Base-by-base conservation (phyloP, 148 eudicot species). In the Dysphania ambrosioides region DNA sequence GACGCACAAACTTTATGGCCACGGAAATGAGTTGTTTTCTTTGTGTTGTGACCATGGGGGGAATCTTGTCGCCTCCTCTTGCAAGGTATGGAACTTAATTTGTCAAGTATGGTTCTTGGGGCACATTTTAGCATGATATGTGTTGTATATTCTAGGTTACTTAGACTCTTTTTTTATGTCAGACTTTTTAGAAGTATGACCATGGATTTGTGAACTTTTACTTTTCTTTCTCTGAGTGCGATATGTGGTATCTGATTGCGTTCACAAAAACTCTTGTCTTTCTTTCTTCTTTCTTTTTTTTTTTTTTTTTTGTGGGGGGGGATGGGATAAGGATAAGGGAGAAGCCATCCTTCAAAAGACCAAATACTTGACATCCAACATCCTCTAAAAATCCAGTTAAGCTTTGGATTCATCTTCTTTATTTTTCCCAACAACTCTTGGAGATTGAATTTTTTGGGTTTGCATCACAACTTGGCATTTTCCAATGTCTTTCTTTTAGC, bases 1-100 rank as follows among this genome's bases (percentile, higher is more conserved):
- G 75, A 85, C 97, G 0, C 96, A 92, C 87, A 95, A 94, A 76
- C 97, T 94, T 60, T 95, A 95, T 47, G 98, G 97, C 55, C 98
- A 95, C 79, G 98, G 98, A 47, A 92, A 95, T 86, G 98, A 95
- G 75, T 74, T 92, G 41, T 95, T 88, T 79, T 87, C 98, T 74
- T 41, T 95, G 35, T 92, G 97, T 80, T 85, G 96, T 75, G 87
- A 90, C 82, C 92, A 90, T 70, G 82, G 77, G 63, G 98, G 98
- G 65, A 87, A 84, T 80, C 89, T 95, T 76, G 91, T 95, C 40
- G 97, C 96, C 62, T 95, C 97, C 44, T 90, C 97, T 61, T 95
- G 97, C 83, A 95, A 95, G 98, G 98, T 92, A 88, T 63, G 61
- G 40, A 29, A 56, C 24, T 35, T 55, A n/a, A n/a, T 74, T 11